These are phyloP conservation scores for Brassica hybrid DNA, from an alignment of 441 rosid species.

Conservation along the genomic window DNA sequence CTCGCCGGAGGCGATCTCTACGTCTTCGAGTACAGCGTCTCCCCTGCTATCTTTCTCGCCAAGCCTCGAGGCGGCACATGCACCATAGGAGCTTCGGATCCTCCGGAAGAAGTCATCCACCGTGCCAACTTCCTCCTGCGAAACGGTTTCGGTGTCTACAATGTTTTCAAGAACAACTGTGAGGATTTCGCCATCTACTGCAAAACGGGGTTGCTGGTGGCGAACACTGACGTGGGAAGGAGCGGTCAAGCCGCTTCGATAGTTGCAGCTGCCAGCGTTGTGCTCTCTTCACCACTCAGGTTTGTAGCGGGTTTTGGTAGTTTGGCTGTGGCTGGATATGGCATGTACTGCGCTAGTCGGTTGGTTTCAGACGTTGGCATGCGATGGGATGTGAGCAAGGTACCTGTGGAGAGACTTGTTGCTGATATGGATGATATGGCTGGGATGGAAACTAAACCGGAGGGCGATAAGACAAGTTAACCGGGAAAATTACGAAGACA, in stretches of 20 bases:
- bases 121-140: conserved; percentile 69
- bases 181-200: conserved; percentile 92
- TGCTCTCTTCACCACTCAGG: conserved; percentile 64
- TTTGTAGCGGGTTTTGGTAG: conserved; percentile 64
- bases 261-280: not conserved
- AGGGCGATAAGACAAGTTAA: conserved; percentile 28
- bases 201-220: conserved; percentile 56
- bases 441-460: conserved; percentile 25
- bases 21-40: conserved; percentile 64
- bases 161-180: conserved; percentile 70
- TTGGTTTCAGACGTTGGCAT: conserved; percentile 70
- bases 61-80: conserved; percentile 85
- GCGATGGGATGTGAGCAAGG: conserved; percentile 63
- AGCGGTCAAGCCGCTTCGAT: too few species aligned
- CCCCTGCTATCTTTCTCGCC: conserved; percentile 63
- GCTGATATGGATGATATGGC: conserved; percentile 34
- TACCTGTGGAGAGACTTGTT: conserved; percentile 70
- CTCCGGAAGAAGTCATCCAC: conserved; percentile 61
- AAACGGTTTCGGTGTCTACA: conserved; percentile 76
- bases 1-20: conserved; percentile 72
- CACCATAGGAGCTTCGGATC: conserved; percentile 73
- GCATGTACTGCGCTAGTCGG: conserved; percentile 65
- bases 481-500: conserved; percentile 8
- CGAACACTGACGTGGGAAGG: not conserved
- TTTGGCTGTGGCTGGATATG: conserved; percentile 63